Base-by-base conservation (phyloP, 441 rosid genomes). In the Pelargonium australe region DNA sequence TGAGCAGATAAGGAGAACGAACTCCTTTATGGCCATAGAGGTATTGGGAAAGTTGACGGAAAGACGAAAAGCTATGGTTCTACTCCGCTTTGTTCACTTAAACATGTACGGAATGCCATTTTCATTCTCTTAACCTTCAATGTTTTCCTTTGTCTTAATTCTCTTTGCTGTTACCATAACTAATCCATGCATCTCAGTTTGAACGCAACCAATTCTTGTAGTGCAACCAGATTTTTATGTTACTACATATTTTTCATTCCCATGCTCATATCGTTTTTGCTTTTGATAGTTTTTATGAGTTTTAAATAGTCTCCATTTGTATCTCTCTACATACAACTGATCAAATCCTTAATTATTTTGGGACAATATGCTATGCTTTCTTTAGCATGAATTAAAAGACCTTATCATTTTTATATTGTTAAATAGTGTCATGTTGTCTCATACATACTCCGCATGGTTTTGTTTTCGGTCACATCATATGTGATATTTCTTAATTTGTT, bases 41-140 rank as follows among this genome's bases (percentile, higher is more conserved):
- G 82, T 86, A 37, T 60, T 88, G 71, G 81, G 70, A 43, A 81
- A 80, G 67, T 72, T 88, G 41, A 75, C 81, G 0, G 79, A 83
- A 76, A 78, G 82, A 75, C 75, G 81, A 75, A 85, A 82, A 70
- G 84, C 87, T 34, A 60, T 70, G 31, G 73, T 77, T 74, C 75
- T 86, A 13, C 85, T 88, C 65, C 87, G 84, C 70, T 77, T 81
- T 66, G 68, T 88, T 73, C 80, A 76, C 78, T 71, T 86, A 68
- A 86, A 88, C 80, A 71, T 86, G 93, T 86, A 85, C 23, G 83
- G 65, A 49, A 19, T 9, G 7, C 40, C 25, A 44, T 66, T 75
- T 70, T 68, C 41, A 8, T 69, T 64, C 69, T n/a, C 13, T 57
- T 62, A 74, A 63, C 49, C 61, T 73, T 66, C 10, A 8, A 20